phyloP scores from a whole-genome alignment of 495 filamentous ascomycete genomes.

The Bacidia rubella region DNA sequence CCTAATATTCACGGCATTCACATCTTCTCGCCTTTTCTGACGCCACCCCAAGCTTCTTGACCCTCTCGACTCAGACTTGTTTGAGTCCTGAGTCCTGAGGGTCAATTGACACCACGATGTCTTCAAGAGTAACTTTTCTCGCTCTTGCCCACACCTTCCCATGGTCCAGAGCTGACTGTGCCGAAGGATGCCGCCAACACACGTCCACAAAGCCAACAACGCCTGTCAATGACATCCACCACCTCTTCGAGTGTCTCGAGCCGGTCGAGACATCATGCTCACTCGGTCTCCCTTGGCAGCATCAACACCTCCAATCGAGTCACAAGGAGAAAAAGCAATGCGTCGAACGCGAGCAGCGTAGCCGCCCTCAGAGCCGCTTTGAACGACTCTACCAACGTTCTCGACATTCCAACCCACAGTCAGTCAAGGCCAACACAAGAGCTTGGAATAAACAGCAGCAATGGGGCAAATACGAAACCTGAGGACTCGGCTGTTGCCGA shows the following conservation, averaged over 20 bases:
- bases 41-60: not conserved
- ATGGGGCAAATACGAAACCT: conserved; percentile 33
- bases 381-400: conserved; percentile 34
- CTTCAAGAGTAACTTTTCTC: conserved; percentile 15
- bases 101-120: conserved; percentile 9
- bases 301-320: conserved; percentile 73
- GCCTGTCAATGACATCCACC: conserved; percentile 14
- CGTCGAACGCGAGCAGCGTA: conserved; percentile 57
- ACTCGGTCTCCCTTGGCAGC: conserved; percentile 66
- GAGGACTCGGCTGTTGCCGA: conserved; percentile 28
- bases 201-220: conserved; percentile 16
- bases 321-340: conserved; percentile 85
- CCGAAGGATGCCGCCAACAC: conserved; percentile 12
- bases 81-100: conserved; percentile 13
- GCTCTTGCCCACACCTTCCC: too few relatives aligned
- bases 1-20: too few relatives aligned
- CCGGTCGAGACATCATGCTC: conserved; percentile 59
- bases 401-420: not conserved
- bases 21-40: not conserved
- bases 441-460: not conserved
- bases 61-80: conserved; percentile 15
- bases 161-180: not conserved
- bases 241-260: conserved; percentile 12
- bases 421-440: not conserved
- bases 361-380: conserved; percentile 64